A percentile compares a stretch with the other conserved stretches of the same genome.
Evolutionary conservation across 352 stramenopile species (phyloP).

Genomic region (Halophytophthora batemanensis): DNA sequence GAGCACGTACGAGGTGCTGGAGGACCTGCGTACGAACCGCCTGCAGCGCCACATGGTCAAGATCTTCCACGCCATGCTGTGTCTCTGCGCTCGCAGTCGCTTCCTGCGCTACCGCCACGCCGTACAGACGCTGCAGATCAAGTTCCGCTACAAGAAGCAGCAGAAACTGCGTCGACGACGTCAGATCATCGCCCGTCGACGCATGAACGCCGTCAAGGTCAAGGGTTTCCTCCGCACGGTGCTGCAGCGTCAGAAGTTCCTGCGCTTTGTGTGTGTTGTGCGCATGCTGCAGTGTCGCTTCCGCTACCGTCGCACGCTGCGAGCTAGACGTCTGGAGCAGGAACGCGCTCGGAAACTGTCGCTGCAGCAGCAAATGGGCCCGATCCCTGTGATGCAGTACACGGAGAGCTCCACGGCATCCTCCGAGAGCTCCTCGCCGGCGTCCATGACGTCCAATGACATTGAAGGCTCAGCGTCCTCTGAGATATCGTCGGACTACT

Average conservation of each 20-base stretch:
- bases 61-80: slow-evolving; percentile 72
- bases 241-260: slow-evolving; percentile 50
- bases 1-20: slow-evolving; percentile 88
- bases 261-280: slow-evolving; percentile 45
- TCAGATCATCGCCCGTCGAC: slow-evolving; percentile 35
- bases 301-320: slow-evolving; percentile 40
- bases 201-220: slow-evolving; percentile 42
- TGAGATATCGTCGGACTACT: slow-evolving; percentile 58
- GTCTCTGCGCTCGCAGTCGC: slow-evolving; percentile 43
- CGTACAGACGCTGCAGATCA: slow-evolving; percentile 49
- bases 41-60: slow-evolving; percentile 71
- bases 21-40: slow-evolving; percentile 78
- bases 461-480: slow-evolving; percentile 52
- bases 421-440: slow-evolving; percentile 51
- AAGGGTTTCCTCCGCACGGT: slow-evolving; percentile 60
- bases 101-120: slow-evolving; percentile 61
- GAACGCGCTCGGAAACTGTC: slow-evolving; percentile 21
- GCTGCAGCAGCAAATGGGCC: slow-evolving; percentile 25
- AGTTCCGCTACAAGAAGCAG: slow-evolving; percentile 56
- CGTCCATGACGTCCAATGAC: slow-evolving; percentile 66
- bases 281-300: slow-evolving; percentile 73
- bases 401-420: slow-evolving; percentile 71
- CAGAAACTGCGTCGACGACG: slow-evolving; percentile 26
- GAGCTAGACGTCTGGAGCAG: slow-evolving; percentile 18
- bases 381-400: slow-evolving; percentile 35